Percentiles rank a stretch among this genome's conserved stretches.
These are phyloP conservation scores for Moesziomyces sp. DNA, from an alignment of 1,284 basidiomycete genomes.

Conservation along the genomic window DNA sequence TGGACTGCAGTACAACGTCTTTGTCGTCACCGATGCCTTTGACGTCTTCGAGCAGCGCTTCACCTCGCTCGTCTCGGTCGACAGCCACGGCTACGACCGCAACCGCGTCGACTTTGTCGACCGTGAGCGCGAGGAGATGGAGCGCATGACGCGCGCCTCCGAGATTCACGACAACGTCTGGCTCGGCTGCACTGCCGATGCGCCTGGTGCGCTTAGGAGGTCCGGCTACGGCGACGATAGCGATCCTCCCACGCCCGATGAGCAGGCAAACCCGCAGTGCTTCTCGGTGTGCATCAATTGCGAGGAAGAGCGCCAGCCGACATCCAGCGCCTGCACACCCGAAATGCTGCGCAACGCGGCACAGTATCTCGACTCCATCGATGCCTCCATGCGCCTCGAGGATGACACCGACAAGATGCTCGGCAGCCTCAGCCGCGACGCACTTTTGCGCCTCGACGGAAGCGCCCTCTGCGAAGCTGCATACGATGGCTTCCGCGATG, in stretches of 20 bases:
- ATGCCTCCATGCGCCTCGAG: conserved; percentile 71
- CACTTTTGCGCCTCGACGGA: conserved; percentile 61
- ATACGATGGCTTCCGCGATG: conserved; percentile 19
- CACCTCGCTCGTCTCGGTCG: conserved; percentile 72
- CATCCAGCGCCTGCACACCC: conserved; percentile 10
- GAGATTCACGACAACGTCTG: conserved; percentile 77
- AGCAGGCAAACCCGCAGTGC: conserved; percentile 75
- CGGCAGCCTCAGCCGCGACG: conserved; percentile 73
- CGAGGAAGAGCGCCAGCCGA: conserved; percentile 74
- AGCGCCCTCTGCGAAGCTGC: conserved; percentile 5
- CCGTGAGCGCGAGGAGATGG: conserved; percentile 86
- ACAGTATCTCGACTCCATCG: conserved; percentile 74
- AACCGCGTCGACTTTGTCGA: conserved; percentile 71
- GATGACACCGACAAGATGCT: conserved; percentile 76
- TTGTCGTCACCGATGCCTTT: conserved; percentile 78
- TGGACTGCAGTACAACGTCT: conserved; percentile 82
- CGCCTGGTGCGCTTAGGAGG: conserved; percentile 32
- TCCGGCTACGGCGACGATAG: conserved; percentile 19
- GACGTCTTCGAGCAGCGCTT: conserved; percentile 70
- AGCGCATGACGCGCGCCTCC: conserved; percentile 82
- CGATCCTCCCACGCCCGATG: conserved; percentile 34
- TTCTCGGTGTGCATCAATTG: conserved; percentile 88
- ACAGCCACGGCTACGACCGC: conserved; percentile 69
- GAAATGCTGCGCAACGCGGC: conserved; percentile 70
- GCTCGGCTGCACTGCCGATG: conserved; percentile 60